Percentiles rank a stretch among this genome's conserved stretches.
phyloP scores from a whole-genome alignment of 2,329 filamentous ascomycete species.

The Phyllosticta paracitricarpa region DNA sequence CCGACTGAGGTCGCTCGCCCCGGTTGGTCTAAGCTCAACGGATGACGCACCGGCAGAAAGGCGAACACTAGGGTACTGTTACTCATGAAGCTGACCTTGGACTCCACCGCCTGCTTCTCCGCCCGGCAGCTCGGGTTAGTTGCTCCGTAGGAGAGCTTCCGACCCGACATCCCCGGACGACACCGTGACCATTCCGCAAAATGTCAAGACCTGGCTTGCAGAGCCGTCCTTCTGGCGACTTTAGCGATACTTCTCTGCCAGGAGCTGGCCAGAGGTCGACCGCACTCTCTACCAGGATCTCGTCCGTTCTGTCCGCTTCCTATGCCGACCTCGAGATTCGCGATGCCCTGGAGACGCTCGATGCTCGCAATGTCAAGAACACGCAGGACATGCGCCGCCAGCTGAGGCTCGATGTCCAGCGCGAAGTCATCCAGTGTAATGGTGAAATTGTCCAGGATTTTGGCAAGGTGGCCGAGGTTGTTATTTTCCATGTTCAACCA shows the following conservation, averaged over 20 bases:
- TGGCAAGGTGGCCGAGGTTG: slow-evolving; percentile 74
- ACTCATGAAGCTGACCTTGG: too few relatives aligned
- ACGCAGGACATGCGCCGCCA: slow-evolving; percentile 69
- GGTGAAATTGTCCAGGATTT: slow-evolving; percentile 82
- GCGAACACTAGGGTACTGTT: not conserved
- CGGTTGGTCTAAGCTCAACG: not conserved
- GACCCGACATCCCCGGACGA: not conserved
- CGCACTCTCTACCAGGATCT: slow-evolving; percentile 71
- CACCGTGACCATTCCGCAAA: not conserved
- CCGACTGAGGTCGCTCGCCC: not conserved
- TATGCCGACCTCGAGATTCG: slow-evolving; percentile 89
- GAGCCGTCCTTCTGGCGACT: slow-evolving; percentile 7
- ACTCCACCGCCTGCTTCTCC: not conserved
- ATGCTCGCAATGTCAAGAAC: slow-evolving; percentile 61
- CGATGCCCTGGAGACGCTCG: slow-evolving; percentile 70
- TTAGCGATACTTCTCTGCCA: slow-evolving; percentile 1
- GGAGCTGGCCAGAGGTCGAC: slow-evolving; percentile 30
- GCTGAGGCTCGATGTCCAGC: slow-evolving; percentile 73
- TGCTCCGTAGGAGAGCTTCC: not conserved
- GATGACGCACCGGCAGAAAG: not conserved
- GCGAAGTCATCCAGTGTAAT: slow-evolving; percentile 88
- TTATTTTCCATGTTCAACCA: not conserved
- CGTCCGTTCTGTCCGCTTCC: slow-evolving; percentile 77
- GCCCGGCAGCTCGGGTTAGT: not conserved
- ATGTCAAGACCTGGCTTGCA: slow-evolving; percentile 5